phyloP scores from a whole-genome alignment of 108 stramenopile genomes.

The Fistulifera solaris region DNA sequence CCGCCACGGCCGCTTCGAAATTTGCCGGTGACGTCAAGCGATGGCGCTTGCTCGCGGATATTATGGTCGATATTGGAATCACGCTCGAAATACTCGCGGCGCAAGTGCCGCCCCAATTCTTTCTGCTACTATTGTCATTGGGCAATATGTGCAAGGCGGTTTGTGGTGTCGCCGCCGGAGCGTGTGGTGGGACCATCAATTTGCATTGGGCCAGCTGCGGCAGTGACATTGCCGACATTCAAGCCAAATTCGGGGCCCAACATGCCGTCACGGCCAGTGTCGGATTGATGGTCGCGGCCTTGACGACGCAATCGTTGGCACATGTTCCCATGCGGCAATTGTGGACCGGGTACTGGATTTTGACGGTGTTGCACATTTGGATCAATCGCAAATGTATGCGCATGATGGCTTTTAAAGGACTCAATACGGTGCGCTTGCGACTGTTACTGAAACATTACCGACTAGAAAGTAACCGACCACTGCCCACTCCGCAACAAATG shows the following conservation, averaged over 20 bases:
- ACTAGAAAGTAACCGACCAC: neutral
- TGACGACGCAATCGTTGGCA: slow-evolving; percentile 49
- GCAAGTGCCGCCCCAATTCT: slow-evolving; percentile 34
- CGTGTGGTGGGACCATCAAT: slow-evolving; percentile 66
- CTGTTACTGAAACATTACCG: slow-evolving; percentile 1
- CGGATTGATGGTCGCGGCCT: slow-evolving; percentile 58
- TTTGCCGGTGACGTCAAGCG: slow-evolving; percentile 67
- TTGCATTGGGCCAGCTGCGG: slow-evolving; percentile 62
- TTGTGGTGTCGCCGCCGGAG: slow-evolving; percentile 81
- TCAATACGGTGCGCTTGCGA: slow-evolving; percentile 56
- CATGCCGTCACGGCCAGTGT: slow-evolving; percentile 68
- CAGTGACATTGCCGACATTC: slow-evolving; percentile 57
- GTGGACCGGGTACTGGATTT: slow-evolving; percentile 45
- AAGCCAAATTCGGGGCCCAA: slow-evolving; percentile 79
- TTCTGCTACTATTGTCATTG: slow-evolving; percentile 53
- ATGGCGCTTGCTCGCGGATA: slow-evolving; percentile 76
- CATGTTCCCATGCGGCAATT: slow-evolving; percentile 10
- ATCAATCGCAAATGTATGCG: slow-evolving; percentile 61
- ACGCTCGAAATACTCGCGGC: slow-evolving; percentile 65
- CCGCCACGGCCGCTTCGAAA: slow-evolving; percentile 41
- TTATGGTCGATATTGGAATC: slow-evolving; percentile 72
- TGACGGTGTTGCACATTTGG: slow-evolving; percentile 57
- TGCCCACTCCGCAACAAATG: slow-evolving; percentile 46
- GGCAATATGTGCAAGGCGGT: slow-evolving; percentile 78
- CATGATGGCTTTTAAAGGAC: slow-evolving; percentile 58